Percentiles rank a stretch among this genome's conserved stretches.
phyloP scores from a whole-genome alignment of 345 rosid genomes.

The Linum usitatissimum region DNA sequence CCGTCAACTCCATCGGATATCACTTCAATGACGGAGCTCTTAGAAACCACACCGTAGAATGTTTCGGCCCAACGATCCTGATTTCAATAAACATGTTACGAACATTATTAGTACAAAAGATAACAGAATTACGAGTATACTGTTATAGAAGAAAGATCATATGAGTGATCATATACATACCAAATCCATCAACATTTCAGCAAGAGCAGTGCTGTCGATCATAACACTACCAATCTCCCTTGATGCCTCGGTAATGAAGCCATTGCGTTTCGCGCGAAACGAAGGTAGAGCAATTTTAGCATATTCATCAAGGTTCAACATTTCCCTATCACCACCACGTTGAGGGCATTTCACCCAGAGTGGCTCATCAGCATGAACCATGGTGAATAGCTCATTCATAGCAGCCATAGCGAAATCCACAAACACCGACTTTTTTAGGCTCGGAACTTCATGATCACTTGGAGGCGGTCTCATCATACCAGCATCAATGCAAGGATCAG shows the following conservation, averaged over 20 bases:
- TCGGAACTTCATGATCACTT: slow-evolving; percentile 6
- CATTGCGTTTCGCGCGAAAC: slow-evolving; percentile 21
- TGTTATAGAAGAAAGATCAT: neutral
- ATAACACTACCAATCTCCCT: slow-evolving; percentile 44
- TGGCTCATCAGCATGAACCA: slow-evolving; percentile 35
- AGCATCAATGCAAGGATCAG: slow-evolving; percentile 8
- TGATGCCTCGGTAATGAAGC: slow-evolving; percentile 38
- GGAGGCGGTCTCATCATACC: slow-evolving; percentile 4
- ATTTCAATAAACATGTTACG: neutral
- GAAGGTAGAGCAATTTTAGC: slow-evolving; percentile 30
- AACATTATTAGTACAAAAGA: too few relatives aligned
- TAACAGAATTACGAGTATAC: neutral
- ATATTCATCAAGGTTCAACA: slow-evolving; percentile 45
- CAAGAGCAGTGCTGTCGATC: slow-evolving; percentile 39
- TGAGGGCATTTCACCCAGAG: slow-evolving; percentile 36
- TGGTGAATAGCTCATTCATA: slow-evolving; percentile 47
- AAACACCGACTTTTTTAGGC: slow-evolving; percentile 24
- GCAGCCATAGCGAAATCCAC: slow-evolving; percentile 44
- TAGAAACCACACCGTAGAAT: slow-evolving; percentile 44
- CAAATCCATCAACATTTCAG: slow-evolving; percentile 60
- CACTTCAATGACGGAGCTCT: slow-evolving; percentile 37
- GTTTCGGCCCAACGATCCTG: slow-evolving; percentile 59
- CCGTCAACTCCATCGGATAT: slow-evolving; percentile 38
- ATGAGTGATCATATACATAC: slow-evolving; percentile 24
- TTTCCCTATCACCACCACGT: slow-evolving; percentile 32